phyloP scores from a whole-genome alignment of 345 rosid genomes.

The Carallia pectinifolia region DNA sequence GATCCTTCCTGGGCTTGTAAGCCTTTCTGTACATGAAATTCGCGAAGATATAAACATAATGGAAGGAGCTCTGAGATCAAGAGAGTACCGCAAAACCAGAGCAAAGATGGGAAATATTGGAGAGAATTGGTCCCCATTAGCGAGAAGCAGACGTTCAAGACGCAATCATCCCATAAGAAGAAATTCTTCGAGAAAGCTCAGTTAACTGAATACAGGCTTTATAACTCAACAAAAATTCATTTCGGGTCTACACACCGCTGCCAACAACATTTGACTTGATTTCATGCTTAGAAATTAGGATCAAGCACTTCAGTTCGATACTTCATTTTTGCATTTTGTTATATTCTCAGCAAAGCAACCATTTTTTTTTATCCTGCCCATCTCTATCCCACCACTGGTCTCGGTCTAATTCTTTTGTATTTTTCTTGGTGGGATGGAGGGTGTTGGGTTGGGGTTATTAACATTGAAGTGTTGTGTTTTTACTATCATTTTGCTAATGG shows the following conservation, averaged over 20 bases:
- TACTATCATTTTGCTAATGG: not conserved
- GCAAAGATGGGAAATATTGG: conserved; percentile 40
- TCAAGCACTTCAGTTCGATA: conserved; percentile 1
- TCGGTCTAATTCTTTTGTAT: too few species aligned
- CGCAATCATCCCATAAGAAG: conserved; percentile 25
- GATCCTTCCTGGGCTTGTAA: conserved; percentile 58
- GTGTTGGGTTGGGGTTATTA: too few species aligned
- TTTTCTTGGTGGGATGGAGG: too few species aligned
- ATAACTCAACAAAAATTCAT: conserved; percentile 5
- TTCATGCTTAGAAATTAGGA: conserved; percentile 8
- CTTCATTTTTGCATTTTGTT: not conserved
- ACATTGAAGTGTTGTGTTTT: too few species aligned
- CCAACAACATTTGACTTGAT: not conserved
- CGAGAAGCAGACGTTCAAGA: conserved; percentile 41
- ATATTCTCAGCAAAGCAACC: not conserved
- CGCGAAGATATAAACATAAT: conserved; percentile 66
- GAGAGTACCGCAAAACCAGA: conserved; percentile 64
- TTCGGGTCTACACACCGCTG: not conserved
- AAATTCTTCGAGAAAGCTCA: conserved; percentile 15
- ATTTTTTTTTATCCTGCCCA: too few species aligned
- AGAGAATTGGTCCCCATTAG: conserved; percentile 37
- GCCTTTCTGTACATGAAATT: conserved; percentile 70
- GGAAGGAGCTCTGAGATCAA: conserved; percentile 72
- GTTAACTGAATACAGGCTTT: conserved; percentile 2
- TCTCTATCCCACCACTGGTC: not conserved